Evolutionary conservation across 2,329 filamentous ascomycete genomes (phyloP), one percentile per base, ranked within the genome.

Genomic region (Alternaria burnsii): DNA sequence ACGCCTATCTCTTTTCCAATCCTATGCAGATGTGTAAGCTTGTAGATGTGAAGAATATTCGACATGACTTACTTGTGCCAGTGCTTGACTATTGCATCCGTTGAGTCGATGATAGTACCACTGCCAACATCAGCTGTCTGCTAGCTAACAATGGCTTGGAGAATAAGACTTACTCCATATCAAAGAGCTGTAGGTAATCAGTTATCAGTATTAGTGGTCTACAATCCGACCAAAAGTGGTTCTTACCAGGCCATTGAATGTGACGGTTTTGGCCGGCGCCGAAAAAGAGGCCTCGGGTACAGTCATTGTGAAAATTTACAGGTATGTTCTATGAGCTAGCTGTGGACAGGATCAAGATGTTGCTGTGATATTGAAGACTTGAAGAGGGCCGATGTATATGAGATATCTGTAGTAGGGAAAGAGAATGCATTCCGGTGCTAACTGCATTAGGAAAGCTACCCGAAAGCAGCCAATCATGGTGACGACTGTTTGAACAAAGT

Each of bases 1-100:
- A 97, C 89, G 24, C 92, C 92, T 71, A 98, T 90, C 76, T 97
- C 92, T 10, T 86, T 85, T 51, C 91, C 94, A 66, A 94, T 86
- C n/a, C 90, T 92, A 71, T 41, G 12, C 20, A 47, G n/a, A 7
- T 20, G 41, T 18, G 46, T 74, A 18, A 73, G 63, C 44, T 32
- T 48, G 10, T 14, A 41, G 9, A 18, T 40, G 22, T n/a, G 48
- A 43, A 12, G 28, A 8, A 36, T 32, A 22, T 40, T 30, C 10
- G 22, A n/a, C 18, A 10, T 42, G 36, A 74, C 84, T 78, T 78
- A 90, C 89, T 83, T 83, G 58, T 89, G 82, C 92, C 92, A 95
- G 76, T 93, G 89, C 79, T 92, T 92, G 53, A 88, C 84, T 41
- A 95, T 89, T 9, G 92, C 92, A 20, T 85, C 82, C 2, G 91